Evolutionary conservation across 805 yeast species (phyloP).

Genomic region (Candida maesae): DNA sequence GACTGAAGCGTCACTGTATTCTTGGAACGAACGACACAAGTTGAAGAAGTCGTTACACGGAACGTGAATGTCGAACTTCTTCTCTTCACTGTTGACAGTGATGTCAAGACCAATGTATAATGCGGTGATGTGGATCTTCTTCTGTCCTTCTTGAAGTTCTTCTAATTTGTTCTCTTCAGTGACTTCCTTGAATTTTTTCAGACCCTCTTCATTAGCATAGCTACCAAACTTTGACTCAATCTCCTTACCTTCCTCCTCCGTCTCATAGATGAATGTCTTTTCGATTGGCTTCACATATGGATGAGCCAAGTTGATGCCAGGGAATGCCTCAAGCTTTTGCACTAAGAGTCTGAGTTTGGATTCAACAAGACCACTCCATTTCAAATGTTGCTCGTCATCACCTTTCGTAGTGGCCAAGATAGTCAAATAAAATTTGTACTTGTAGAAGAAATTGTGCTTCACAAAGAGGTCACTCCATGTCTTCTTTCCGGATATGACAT

Average conservation of each 20-base stretch:
- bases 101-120: slow-evolving; percentile 74
- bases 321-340: slow-evolving; percentile 72
- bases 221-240: slow-evolving; percentile 64
- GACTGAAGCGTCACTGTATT: slow-evolving; percentile 52
- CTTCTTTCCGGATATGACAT: slow-evolving; percentile 58
- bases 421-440: slow-evolving; percentile 83
- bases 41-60: slow-evolving; percentile 89
- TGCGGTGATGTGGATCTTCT: slow-evolving; percentile 60
- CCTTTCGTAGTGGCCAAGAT: slow-evolving; percentile 75
- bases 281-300: slow-evolving; percentile 82
- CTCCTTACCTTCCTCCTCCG: slow-evolving; percentile 51
- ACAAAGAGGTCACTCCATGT: slow-evolving; percentile 73
- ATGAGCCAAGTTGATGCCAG: slow-evolving; percentile 79
- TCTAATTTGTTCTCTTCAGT: slow-evolving; percentile 35
- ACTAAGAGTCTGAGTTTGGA: slow-evolving; percentile 79
- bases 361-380: slow-evolving; percentile 93
- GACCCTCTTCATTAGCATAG: slow-evolving; percentile 45
- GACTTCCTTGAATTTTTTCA: slow-evolving; percentile 32
- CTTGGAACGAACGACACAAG: slow-evolving; percentile 73
- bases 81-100: slow-evolving; percentile 38
- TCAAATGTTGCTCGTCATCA: slow-evolving; percentile 74
- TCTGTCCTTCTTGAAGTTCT: slow-evolving; percentile 29
- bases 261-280: slow-evolving; percentile 43
- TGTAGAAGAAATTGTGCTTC: slow-evolving; percentile 77
- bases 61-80: slow-evolving; percentile 75